Percentiles rank a stretch among this genome's conserved stretches.
Evolutionary conservation across 768 basidiomycete genomes (phyloP).

Genomic region (Lactarius indigo): DNA sequence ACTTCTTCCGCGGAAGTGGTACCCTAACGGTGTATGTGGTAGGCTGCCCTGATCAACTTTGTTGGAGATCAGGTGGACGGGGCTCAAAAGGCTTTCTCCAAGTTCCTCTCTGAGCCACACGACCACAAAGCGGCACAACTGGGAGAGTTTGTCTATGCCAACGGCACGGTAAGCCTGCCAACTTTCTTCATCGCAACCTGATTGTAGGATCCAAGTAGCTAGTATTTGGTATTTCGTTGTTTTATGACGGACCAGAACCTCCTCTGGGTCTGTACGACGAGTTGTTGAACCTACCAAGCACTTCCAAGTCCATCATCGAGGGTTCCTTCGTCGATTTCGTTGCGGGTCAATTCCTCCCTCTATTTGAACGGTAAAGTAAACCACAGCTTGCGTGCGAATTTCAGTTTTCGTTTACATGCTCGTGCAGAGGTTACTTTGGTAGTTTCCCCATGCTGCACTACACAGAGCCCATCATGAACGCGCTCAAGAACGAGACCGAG

Average conservation of each 20-base stretch:
- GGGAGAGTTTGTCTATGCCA: not conserved
- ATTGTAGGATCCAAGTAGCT: not conserved
- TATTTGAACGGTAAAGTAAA: not conserved
- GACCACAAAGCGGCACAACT: slow-evolving; percentile 7
- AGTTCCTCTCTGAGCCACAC: not conserved
- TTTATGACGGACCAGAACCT: slow-evolving; percentile 13
- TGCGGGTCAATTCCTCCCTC: not conserved
- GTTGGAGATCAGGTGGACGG: not conserved
- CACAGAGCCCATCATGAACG: slow-evolving; percentile 3
- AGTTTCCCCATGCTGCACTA: not conserved
- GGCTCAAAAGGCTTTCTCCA: not conserved
- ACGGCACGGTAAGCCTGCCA: not conserved
- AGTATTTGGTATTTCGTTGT: not conserved
- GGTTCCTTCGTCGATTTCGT: slow-evolving; percentile 4
- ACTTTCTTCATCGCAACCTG: not conserved
- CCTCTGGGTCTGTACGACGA: slow-evolving; percentile 10
- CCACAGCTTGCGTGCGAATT: not conserved
- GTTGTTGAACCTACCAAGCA: not conserved
- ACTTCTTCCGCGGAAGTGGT: no score
- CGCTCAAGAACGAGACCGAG: slow-evolving; percentile 12
- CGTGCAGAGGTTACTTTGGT: not conserved
- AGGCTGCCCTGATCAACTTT: slow-evolving; percentile 10
- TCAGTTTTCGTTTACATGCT: not conserved
- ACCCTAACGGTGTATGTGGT: not conserved
- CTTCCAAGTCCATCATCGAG: not conserved